A percentile compares a stretch with the other conserved stretches of the same genome.
phyloP scores from a whole-genome alignment of 371 early-diverging fungal genomes.

The Mucor mucedo region DNA sequence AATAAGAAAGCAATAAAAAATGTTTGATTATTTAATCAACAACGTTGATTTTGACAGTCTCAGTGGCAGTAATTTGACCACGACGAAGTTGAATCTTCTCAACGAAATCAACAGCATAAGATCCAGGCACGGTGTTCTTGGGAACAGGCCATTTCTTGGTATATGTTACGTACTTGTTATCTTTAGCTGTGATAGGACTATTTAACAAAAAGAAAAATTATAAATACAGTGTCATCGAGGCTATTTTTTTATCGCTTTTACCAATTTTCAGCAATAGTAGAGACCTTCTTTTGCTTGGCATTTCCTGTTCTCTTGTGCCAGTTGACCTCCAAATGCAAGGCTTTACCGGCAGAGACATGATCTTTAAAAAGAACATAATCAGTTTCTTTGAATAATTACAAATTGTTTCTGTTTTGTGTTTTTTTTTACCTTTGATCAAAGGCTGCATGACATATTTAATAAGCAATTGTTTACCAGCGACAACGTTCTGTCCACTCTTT shows the following conservation, averaged over 20 bases:
- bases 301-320: slow-evolving; percentile 51
- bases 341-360: slow-evolving; percentile 41
- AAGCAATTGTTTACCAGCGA: slow-evolving; percentile 40
- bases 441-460: slow-evolving; percentile 58
- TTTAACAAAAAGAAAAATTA: neutral
- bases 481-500: slow-evolving; percentile 39
- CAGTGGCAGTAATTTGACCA: slow-evolving; percentile 33
- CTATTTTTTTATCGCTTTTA: slow-evolving; percentile 14
- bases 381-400: neutral
- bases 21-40: slow-evolving; percentile 27
- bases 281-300: slow-evolving; percentile 40
- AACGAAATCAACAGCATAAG: slow-evolving; percentile 47
- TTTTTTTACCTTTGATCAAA: slow-evolving; percentile 39
- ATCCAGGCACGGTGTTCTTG: slow-evolving; percentile 50
- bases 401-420: neutral
- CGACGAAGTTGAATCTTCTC: slow-evolving; percentile 36
- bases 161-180: slow-evolving; percentile 34
- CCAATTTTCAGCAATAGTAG: slow-evolving; percentile 40
- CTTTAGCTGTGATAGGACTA: slow-evolving; percentile 39
- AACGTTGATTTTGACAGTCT: slow-evolving; percentile 42
- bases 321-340: slow-evolving; percentile 41
- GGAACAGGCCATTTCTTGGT: slow-evolving; percentile 52
- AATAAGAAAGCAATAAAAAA: no score
- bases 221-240: neutral
- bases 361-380: slow-evolving; percentile 23